phyloP scores from a whole-genome alignment of 2,329 filamentous ascomycete genomes.

The Ascochyta koolunga region DNA sequence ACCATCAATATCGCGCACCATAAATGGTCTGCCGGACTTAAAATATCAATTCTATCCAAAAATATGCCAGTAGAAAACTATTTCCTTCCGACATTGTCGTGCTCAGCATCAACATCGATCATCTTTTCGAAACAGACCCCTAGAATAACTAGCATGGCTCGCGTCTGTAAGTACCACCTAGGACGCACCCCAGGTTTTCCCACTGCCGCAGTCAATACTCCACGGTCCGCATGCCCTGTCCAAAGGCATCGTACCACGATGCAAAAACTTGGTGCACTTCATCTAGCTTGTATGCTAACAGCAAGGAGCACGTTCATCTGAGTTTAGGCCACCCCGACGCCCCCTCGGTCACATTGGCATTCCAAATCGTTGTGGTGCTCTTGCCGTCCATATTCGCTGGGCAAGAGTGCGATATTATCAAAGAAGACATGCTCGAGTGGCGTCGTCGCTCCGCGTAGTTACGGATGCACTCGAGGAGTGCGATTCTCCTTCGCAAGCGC shows the following conservation, averaged over 20 bases:
- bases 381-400: constrained; percentile 27
- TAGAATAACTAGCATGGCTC: constrained; percentile 15
- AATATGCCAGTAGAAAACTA: no score
- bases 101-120: no score
- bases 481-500: not conserved
- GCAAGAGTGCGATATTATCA: constrained; percentile 12
- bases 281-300: not conserved
- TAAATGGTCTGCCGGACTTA: no score
- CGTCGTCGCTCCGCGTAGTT: not conserved
- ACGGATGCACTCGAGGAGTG: not conserved
- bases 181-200: not conserved
- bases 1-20: not conserved
- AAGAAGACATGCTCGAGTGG: not conserved
- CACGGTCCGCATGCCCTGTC: not conserved
- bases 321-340: constrained; percentile 6
- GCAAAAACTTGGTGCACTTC: no score
- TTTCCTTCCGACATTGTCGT: no score
- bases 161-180: constrained; percentile 22
- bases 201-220: not conserved
- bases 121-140: no score
- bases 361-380: constrained; percentile 22
- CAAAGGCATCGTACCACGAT: not conserved
- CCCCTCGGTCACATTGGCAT: constrained; percentile 25
- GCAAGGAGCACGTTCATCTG: constrained; percentile 7
- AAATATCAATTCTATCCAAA: no score